Evolutionary conservation across 116 monocot genomes (phyloP), one percentile per base, ranked within the genome.

Genomic region (Posidonia oceanica): DNA sequence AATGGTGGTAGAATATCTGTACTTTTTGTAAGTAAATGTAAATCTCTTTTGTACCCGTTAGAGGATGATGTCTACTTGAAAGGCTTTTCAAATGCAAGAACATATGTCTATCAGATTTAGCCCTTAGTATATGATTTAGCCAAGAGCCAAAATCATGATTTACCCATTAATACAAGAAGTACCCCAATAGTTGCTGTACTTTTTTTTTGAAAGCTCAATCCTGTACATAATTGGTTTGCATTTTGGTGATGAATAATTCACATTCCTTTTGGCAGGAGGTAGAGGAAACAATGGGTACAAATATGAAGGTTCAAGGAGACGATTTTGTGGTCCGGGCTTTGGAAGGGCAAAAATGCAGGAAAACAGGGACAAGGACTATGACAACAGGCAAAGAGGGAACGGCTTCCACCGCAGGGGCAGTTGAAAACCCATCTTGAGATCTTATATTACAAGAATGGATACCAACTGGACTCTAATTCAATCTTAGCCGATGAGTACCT

Each of bases 281-380:
- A 65, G 65, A 41, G 64, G 64, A 16, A 64, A 22, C 16, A n/a
- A 37, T 39, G 39, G 64, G 22, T 39, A 64, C 64, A 0, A 29
- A 29, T 29, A 29, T 29, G 29, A 29, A 29, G 1, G 29, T 29
- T 29, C 64, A 41, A 42, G 67, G 48, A 7, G 23, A 10, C 51
- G 48, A 21, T 67, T 21, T 4, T 8, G 52, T 67, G 16, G 5
- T 48, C 67, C 11, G 13, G 52, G 1, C 7, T 18, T 4, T 23
- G 48, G 44, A 12, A 67, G 52, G 67, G 20, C n/a, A 18, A 67
- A 51, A 13, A 13, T 7, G 52, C 67, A 67, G 21, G 67, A 67
- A 22, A 23, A 51, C 18, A 8, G 40, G 11, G 65, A 39, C 12
- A 22, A 14, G 1, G 62, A 36, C 3, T 36, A 62, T 62, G 14